Evolutionary conservation across 176 grass and related monocot species (phyloP).

Genomic region (Oryza australiensis): DNA sequence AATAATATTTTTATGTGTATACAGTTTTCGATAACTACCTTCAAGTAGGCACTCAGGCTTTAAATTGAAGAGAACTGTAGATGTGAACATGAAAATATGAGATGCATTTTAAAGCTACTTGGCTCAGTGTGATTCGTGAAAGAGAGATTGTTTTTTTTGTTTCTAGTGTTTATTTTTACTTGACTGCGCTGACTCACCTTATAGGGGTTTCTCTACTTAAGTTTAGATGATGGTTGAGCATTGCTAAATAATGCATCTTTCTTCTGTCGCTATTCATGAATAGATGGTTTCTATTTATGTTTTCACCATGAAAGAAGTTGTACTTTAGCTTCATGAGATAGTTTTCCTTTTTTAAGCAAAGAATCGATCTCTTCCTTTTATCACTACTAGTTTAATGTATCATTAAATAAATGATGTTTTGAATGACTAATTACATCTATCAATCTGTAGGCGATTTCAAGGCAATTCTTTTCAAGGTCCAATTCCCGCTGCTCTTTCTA

Average conservation of each 20-base stretch:
- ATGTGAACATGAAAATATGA: not conserved
- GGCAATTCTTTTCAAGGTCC: slow-evolving; percentile 91
- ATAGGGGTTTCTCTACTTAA: not conserved
- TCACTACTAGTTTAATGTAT: not conserved
- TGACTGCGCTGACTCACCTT: not conserved
- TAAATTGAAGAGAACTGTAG: not conserved
- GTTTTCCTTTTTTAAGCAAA: not conserved
- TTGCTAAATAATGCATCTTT: not conserved
- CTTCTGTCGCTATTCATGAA: not conserved
- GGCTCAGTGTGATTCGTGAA: not conserved
- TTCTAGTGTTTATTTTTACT: not conserved
- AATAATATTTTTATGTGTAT: not conserved
- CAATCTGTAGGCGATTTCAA: slow-evolving; percentile 69
- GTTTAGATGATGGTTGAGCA: not conserved
- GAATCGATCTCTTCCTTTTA: not conserved
- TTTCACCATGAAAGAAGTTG: not conserved
- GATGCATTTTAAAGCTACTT: not conserved
- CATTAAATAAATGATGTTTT: not conserved
- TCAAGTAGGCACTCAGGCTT: not conserved
- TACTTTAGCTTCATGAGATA: not conserved
- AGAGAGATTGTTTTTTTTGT: not conserved
- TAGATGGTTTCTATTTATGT: not conserved
- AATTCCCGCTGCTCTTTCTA: slow-evolving; percentile 65
- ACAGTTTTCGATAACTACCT: not conserved
- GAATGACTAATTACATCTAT: slow-evolving; percentile 2